Conservation (phyloP, 108 stramenopile genomes). For the Bacterosira constricta region DNA sequence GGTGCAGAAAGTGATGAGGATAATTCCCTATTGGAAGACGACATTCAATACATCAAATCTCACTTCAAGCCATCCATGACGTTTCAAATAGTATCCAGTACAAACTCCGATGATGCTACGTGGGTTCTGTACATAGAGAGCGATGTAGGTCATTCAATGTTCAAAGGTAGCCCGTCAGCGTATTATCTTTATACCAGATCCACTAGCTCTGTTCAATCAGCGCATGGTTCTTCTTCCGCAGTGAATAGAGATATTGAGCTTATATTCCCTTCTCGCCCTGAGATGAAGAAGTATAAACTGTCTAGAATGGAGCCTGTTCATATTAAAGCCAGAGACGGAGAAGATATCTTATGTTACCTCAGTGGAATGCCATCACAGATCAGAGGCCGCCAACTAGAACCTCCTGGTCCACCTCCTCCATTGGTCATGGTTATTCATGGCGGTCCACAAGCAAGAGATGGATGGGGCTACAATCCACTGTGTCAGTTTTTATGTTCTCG, state of each 20-base stretch:
- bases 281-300: slow-evolving; percentile 11
- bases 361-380: background rate
- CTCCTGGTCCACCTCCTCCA: slow-evolving; percentile 4
- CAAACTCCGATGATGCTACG: background rate
- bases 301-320: slow-evolving; percentile 7
- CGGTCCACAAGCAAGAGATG: slow-evolving; percentile 20
- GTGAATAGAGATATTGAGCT: slow-evolving; percentile 10
- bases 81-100: slow-evolving; percentile 11
- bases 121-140: slow-evolving; percentile 17
- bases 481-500: slow-evolving; percentile 19
- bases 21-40: background rate
- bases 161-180: slow-evolving; percentile 20
- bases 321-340: slow-evolving; percentile 24
- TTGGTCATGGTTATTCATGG: slow-evolving; percentile 24
- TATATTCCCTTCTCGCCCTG: slow-evolving; percentile 18
- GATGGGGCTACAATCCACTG: slow-evolving; percentile 16
- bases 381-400: background rate
- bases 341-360: slow-evolving; percentile 30
- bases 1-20: slow-evolving; percentile 3
- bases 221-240: background rate
- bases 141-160: slow-evolving; percentile 12
- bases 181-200: slow-evolving; percentile 17
- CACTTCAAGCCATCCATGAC: slow-evolving; percentile 15
- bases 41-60: slow-evolving; percentile 8
- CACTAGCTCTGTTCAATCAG: background rate